These are phyloP conservation scores for Aspergillus tamarii DNA, from an alignment of 2,329 filamentous ascomycete genomes.

Conservation along the genomic window DNA sequence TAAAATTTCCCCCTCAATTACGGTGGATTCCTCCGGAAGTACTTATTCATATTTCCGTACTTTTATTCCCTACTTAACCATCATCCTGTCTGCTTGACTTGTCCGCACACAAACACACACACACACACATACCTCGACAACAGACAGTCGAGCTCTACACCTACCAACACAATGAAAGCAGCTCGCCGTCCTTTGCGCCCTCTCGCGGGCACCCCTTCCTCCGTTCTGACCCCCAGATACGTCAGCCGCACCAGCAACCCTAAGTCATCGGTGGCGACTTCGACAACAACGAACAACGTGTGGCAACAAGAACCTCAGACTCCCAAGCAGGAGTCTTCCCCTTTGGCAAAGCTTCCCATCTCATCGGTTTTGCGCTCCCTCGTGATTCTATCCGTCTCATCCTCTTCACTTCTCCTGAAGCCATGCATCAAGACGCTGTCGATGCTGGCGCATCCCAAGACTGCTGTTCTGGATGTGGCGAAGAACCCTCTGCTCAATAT, in stretches of 20 bases:
- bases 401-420: conserved; percentile 61
- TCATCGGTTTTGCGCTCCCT: conserved; percentile 42
- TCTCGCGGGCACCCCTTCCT: conserved; percentile 15
- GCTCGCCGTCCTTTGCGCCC: conserved; percentile 32
- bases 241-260: conserved; percentile 39
- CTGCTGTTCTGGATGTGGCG: conserved; percentile 51
- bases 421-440: conserved; percentile 74
- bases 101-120: background rate
- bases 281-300: conserved; percentile 27
- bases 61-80: conserved; percentile 4
- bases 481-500: conserved; percentile 51
- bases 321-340: conserved; percentile 32
- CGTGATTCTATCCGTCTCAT: conserved; percentile 42
- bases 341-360: conserved; percentile 40
- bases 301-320: conserved; percentile 27
- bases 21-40: background rate
- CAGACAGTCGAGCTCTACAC: conserved; percentile 5
- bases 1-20: background rate
- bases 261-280: conserved; percentile 32
- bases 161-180: conserved; percentile 29
- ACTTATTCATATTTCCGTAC: conserved; percentile 1
- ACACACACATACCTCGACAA: background rate
- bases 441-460: conserved; percentile 52
- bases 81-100: background rate
- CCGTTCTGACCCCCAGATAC: conserved; percentile 23